Base-by-base conservation (phyloP, 176 grass and related monocot genomes). In the Hsuehochloa calcarea region DNA sequence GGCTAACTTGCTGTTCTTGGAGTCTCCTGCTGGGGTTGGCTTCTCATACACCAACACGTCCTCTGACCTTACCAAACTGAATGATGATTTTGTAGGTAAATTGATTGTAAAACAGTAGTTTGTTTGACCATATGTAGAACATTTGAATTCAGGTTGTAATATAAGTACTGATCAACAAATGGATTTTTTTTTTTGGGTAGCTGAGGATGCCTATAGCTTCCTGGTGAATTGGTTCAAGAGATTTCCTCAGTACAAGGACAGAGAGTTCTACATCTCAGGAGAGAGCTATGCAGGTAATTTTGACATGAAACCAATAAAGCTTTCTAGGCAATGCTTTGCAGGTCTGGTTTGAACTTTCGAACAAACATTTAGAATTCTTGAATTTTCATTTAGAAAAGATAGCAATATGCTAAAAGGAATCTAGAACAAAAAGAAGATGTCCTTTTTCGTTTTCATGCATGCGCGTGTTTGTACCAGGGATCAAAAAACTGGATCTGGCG, bases 41-140 rank as follows among this genome's bases (percentile, higher is more conserved):
- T 97, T 94, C 80, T 97, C 92, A 45, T 97, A 97, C 77, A 92
- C 92, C 58, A 97, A 97, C 68, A 94, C 86, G 5, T 91, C 92
- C 45, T 94, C 88, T 74, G 92, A 94, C 58, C 87, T 94, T 44
- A 50, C 69, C 63, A 89, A 59, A 20, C 31, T 94, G 43, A 82
- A 94, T 20, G 94, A 92, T 64, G 64, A 72, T 38, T 94, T 94
- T 31, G 90, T 92, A 58, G 92, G 94, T 97, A 94, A 86, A 34
- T 65, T 51, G 3, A 55, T 65, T 19, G 0, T 16, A 38, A 26
- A 56, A 46, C 47, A n/a, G 0, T 69, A 25, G 27, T 20, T 62
- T 63, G 8, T 51, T 78, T 71, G 17, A 15, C 2, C 6, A 34
- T 82, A 9, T 75, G 8, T 68, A 56, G 8, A 25, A 55, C 12